Percentiles rank a stretch among this genome's conserved stretches.
Evolutionary conservation across 306 rosid species (phyloP).

Genomic region (Pyrus bretschneideri): DNA sequence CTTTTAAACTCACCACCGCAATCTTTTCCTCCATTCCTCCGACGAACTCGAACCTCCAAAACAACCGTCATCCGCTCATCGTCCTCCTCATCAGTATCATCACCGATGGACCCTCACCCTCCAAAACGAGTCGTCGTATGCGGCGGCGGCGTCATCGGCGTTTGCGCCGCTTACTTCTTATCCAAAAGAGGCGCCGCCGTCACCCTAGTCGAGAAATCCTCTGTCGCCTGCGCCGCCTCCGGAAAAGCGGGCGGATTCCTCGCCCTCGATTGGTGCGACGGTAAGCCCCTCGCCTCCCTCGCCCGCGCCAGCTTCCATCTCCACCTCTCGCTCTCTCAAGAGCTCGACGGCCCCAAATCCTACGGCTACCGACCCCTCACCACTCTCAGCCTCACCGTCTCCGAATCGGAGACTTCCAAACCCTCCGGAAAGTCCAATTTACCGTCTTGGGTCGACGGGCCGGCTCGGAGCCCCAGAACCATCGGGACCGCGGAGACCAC

Average conservation of each 20-base stretch:
- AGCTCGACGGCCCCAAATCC: conserved; percentile 58
- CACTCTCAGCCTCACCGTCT: conserved; percentile 58
- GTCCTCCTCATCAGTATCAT: conserved; percentile 1
- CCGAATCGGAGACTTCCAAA: conserved; percentile 36
- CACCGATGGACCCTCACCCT: conserved; percentile 33
- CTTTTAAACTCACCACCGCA: not conserved
- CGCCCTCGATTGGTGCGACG: conserved; percentile 92
- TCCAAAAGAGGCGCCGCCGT: conserved; percentile 77
- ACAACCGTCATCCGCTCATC: not conserved
- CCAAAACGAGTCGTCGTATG: conserved; percentile 57
- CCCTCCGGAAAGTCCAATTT: conserved; percentile 19
- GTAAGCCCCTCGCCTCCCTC: conserved; percentile 53
- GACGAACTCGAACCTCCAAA: conserved; percentile 1
- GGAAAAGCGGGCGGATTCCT: conserved; percentile 94
- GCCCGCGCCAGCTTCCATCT: conserved; percentile 79
- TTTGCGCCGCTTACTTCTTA: conserved; percentile 76
- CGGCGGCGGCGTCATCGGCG: conserved; percentile 84
- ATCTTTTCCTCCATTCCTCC: conserved; percentile 18
- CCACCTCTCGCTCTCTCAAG: conserved; percentile 65
- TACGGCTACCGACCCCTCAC: conserved; percentile 79
- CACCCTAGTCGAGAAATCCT: conserved; percentile 66
- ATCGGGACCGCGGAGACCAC: conserved; percentile 66
- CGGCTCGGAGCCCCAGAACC: conserved; percentile 29
- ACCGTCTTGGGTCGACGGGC: conserved; percentile 72
- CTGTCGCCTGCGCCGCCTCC: conserved; percentile 86